phyloP scores from a whole-genome alignment of 805 yeast genomes.

The Martiniozyma abietophila region DNA sequence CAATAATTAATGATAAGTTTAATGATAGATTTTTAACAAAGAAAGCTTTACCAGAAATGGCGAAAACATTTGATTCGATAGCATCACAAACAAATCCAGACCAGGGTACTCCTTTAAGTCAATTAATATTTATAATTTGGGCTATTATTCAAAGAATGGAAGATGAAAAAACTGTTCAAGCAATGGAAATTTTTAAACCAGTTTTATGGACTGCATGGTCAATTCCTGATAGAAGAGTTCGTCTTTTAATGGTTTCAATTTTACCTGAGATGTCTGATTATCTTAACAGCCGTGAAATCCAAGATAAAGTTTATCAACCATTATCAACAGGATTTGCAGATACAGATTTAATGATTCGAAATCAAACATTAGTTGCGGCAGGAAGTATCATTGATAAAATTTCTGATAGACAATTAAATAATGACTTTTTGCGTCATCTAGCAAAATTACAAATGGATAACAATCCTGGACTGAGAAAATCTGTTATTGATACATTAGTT shows the following conservation, averaged over 20 bases:
- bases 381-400: conserved; percentile 51
- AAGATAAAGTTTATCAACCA: conserved; percentile 56
- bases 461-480: conserved; percentile 66
- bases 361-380: conserved; percentile 64
- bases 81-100: conserved; percentile 19
- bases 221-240: conserved; percentile 64
- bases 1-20: conserved; percentile 32
- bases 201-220: conserved; percentile 53
- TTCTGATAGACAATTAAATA: conserved; percentile 73
- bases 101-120: conserved; percentile 10
- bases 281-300: conserved; percentile 52
- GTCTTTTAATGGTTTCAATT: conserved; percentile 60
- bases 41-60: conserved; percentile 64
- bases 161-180: conserved; percentile 26
- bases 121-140: conserved; percentile 33
- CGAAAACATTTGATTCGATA: conserved; percentile 30
- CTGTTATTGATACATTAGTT: conserved; percentile 62
- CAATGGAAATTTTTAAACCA: conserved; percentile 39
- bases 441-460: conserved; percentile 79
- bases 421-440: conserved; percentile 68
- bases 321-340: conserved; percentile 80
- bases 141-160: conserved; percentile 23
- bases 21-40: conserved; percentile 44
- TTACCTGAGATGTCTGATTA: conserved; percentile 45
- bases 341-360: conserved; percentile 70